Percentiles rank a stretch among this genome's conserved stretches.
These are phyloP conservation scores for Psilocybe cyanescens DNA, from an alignment of 768 basidiomycete genomes.

Conservation along the genomic window DNA sequence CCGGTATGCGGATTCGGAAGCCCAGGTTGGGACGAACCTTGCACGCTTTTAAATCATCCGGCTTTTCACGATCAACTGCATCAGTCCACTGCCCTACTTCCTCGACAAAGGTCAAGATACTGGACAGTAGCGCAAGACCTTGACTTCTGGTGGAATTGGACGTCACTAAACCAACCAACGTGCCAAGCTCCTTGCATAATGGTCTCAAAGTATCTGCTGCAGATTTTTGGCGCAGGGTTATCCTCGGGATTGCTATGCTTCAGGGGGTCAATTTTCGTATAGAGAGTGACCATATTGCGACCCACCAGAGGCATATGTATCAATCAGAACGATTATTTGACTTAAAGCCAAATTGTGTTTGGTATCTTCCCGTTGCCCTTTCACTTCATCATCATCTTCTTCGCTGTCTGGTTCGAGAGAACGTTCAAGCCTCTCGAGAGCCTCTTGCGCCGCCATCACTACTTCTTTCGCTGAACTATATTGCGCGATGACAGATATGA, in stretches of 20 bases:
- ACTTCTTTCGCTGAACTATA: conserved; percentile 49
- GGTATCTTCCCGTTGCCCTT: not conserved
- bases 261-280: conserved; percentile 4
- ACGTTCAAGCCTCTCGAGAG: conserved; percentile 38
- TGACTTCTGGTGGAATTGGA: conserved; percentile 29
- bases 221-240: conserved; percentile 45
- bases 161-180: conserved; percentile 30
- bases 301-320: conserved; percentile 44
- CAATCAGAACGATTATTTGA: conserved; percentile 41
- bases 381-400: conserved; percentile 23
- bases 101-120: conserved; percentile 31
- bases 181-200: conserved; percentile 40
- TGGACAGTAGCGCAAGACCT: conserved; percentile 34
- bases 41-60: conserved; percentile 29
- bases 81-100: conserved; percentile 33
- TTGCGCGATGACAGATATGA: conserved; percentile 44
- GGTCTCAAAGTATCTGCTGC: conserved; percentile 46
- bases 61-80: conserved; percentile 14
- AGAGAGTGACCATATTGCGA: not conserved
- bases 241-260: conserved; percentile 45
- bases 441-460: conserved; percentile 50
- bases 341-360: conserved; percentile 16
- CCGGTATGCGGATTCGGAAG: not conserved
- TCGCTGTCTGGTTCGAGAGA: conserved; percentile 30
- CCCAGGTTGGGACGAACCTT: conserved; percentile 27